Percentiles rank a stretch among this genome's conserved stretches.
These are phyloP conservation scores for Mallotus japonicus DNA, from an alignment of 441 rosid genomes.

Conservation along the genomic window DNA sequence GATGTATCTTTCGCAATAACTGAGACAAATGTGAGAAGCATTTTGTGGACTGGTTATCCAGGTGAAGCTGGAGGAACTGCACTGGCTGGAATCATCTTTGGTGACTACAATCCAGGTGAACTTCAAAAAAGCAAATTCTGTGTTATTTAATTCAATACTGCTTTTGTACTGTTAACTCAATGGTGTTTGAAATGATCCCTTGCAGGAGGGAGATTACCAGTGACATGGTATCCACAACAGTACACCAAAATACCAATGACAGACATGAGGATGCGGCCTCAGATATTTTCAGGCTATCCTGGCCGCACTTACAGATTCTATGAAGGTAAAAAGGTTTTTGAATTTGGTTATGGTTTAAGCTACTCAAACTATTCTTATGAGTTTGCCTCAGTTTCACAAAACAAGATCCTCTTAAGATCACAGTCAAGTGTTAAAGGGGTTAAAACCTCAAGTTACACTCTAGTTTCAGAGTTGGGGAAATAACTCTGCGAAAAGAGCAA, in stretches of 20 bases:
- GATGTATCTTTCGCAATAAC: conserved; percentile 68
- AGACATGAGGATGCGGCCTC: conserved; percentile 84
- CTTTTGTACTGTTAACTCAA: background rate
- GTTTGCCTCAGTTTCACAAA: conserved; percentile 30
- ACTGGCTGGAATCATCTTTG: conserved; percentile 66
- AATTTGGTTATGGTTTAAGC: conserved; percentile 77
- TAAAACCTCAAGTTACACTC: conserved; percentile 23
- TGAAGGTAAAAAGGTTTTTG: conserved; percentile 50
- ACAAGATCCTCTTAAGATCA: conserved; percentile 34
- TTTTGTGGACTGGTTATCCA: conserved; percentile 88
- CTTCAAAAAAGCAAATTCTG: background rate
- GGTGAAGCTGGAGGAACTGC: conserved; percentile 86
- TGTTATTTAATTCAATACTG: too few relatives aligned
- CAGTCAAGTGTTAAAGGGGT: conserved; percentile 17
- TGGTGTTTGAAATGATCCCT: background rate
- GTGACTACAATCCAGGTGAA: conserved; percentile 80
- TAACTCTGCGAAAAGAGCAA: conserved; percentile 42
- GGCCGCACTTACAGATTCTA: conserved; percentile 87
- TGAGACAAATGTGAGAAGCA: conserved; percentile 55
- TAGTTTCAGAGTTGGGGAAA: conserved; percentile 50
- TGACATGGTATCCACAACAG: conserved; percentile 84
- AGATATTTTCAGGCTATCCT: conserved; percentile 57
- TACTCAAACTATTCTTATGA: conserved; percentile 59
- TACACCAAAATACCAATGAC: conserved; percentile 70
- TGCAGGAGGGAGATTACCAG: conserved; percentile 76